Percentiles rank a stretch among this genome's conserved stretches.
Evolutionary conservation across 208 protist genomes (phyloP).

Genomic region (Porcisia deanei): DNA sequence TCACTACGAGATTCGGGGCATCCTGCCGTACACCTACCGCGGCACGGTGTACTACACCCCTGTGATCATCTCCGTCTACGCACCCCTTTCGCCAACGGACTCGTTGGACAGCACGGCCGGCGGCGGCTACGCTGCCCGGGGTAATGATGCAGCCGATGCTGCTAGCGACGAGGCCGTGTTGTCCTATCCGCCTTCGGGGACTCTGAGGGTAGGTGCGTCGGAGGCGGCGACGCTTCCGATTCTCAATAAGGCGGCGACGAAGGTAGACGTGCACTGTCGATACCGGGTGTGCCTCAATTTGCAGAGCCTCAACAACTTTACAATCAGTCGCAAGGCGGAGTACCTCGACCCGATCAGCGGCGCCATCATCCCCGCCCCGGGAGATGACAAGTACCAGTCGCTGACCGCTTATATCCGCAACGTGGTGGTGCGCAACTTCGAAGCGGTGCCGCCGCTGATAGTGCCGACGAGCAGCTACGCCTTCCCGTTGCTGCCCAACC

Average conservation of each 20-base stretch:
- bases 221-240: background rate
- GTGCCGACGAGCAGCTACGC: conserved; percentile 31
- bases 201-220: background rate
- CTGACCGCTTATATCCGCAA: conserved; percentile 43
- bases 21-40: conserved; percentile 71
- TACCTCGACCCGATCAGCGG: conserved; percentile 76
- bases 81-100: background rate
- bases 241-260: background rate
- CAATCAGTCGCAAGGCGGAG: conserved; percentile 59
- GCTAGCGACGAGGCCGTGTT: background rate
- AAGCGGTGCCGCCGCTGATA: conserved; percentile 56
- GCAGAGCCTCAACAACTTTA: conserved; percentile 40
- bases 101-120: background rate
- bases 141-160: background rate
- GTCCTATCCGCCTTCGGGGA: background rate
- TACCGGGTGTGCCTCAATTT: conserved; percentile 66
- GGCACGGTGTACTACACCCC: conserved; percentile 73
- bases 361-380: conserved; percentile 50
- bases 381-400: conserved; percentile 45
- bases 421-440: conserved; percentile 64
- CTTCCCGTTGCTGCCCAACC: conserved; percentile 27
- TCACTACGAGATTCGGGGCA: conserved; percentile 55
- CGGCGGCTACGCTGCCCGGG: background rate
- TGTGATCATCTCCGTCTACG: conserved; percentile 62
- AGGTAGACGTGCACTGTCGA: conserved; percentile 30